Evolutionary conservation across 2,329 filamentous ascomycete species (phyloP).

Genomic region (Colletotrichum paranaense): DNA sequence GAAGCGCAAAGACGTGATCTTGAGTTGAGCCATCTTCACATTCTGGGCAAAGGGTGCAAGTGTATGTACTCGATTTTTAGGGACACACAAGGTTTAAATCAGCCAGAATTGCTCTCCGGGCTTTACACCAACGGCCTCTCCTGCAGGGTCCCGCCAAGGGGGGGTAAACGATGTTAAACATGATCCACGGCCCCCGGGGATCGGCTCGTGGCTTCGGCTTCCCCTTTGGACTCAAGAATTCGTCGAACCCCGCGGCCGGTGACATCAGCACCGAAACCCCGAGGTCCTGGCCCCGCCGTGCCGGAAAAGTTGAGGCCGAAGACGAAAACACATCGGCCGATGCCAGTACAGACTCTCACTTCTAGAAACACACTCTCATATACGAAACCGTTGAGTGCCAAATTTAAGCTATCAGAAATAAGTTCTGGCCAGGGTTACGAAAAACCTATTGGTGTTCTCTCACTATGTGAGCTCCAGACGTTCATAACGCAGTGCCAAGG

Average conservation of each 20-base stretch:
- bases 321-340: not conserved
- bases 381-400: no score
- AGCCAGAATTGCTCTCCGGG: no score
- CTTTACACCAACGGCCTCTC: not conserved
- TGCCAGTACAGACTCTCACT: no score
- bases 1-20: constrained; percentile 24
- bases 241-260: constrained; percentile 20
- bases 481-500: no score
- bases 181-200: not conserved
- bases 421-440: no score
- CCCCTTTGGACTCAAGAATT: not conserved
- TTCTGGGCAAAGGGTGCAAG: not conserved
- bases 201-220: constrained; percentile 18
- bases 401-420: no score
- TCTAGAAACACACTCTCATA: accelerated
- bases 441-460: no score
- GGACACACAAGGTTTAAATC: not conserved
- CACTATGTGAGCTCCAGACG: no score
- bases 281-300: not conserved
- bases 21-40: constrained; percentile 4
- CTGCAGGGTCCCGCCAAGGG: not conserved
- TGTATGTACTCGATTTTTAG: not conserved
- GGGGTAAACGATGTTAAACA: not conserved
- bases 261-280: constrained; percentile 29
- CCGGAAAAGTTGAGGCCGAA: constrained; percentile 22